Base-by-base conservation (phyloP, 306 rosid genomes). In the Clitoria ternatea region DNA sequence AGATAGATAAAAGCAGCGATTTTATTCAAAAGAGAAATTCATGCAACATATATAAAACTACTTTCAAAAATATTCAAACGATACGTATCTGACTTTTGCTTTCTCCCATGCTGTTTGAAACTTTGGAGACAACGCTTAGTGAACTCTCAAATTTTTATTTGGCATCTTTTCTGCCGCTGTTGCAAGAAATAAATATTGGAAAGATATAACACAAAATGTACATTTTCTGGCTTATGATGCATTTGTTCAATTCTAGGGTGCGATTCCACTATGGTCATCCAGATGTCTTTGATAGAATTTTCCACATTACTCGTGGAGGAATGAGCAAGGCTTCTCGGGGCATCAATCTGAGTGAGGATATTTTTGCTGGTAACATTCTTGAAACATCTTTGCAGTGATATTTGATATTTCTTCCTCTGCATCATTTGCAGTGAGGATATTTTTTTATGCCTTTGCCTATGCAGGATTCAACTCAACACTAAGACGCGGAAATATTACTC, bases 231-330 rank as follows among this genome's bases (percentile, higher is more conserved):
- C 78, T 72, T 24, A 72, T 40, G 62, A 24, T 36, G 72, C 29
- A 74, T 49, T 80, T 77, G 69, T 56, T 74, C 77, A 61, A 65
- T 68, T 73, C 39, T 74, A 94, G 99, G 96, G 90, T 91, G 59
- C 94, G 99, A 17, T 91, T 94, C 80, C 99, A 94, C 86, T 94
- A 94, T 76, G 99, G 99, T 52, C 99, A 94, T 84, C 99, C 96
- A 1, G 99, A 94, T 53, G 99, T 94, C 55, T 94, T 94, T 37
- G 99, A 94, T 80, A 87, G 99, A 85, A 91, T 94, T 69, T 94
- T 91, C 84, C 96, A 91, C 73, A 89, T 94, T 45, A 94, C 99
- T 60, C 99, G 99, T 52, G 99, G 99, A 74, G 99, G 99, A 52
- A 86, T 91, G n/a, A 94, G 99, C 83, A 94, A 94, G 83, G 99